Conservation (phyloP, 441 rosid species). For the Francoa sonchifolia region DNA sequence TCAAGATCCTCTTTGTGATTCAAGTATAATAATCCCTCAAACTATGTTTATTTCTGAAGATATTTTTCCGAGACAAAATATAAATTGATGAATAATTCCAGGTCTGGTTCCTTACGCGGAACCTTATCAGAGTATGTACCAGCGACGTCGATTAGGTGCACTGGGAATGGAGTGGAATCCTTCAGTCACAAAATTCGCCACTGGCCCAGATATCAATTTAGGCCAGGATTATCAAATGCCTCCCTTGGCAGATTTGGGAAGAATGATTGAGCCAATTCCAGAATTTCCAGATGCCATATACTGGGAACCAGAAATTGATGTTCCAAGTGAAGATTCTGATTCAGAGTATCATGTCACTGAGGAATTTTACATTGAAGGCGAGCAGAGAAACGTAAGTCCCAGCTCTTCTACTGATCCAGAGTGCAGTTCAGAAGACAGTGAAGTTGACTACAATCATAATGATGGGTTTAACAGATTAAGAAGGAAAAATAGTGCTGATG, state of each 20-base stretch:
- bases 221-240: constrained; percentile 73
- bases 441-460: constrained; percentile 26
- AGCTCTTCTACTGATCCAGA: constrained; percentile 48
- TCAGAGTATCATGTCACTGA: constrained; percentile 58
- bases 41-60: constrained; percentile 12
- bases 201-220: constrained; percentile 56
- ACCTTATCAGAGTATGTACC: constrained; percentile 70
- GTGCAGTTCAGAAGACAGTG: constrained; percentile 47
- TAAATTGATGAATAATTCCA: constrained; percentile 22
- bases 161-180: constrained; percentile 65
- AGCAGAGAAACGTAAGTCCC: constrained; percentile 35
- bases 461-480: constrained; percentile 39
- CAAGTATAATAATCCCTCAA: constrained; percentile 30
- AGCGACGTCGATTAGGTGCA: constrained; percentile 67
- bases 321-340: constrained; percentile 50
- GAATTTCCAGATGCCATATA: constrained; percentile 63
- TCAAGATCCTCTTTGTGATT: constrained; percentile 69
- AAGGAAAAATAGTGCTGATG: constrained; percentile 39
- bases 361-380: constrained; percentile 48
- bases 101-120: constrained; percentile 76
- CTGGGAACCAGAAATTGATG: constrained; percentile 72
- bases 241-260: constrained; percentile 62
- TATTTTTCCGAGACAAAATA: constrained; percentile 13
- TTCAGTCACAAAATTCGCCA: constrained; percentile 36
- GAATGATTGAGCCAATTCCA: constrained; percentile 54